Conservation (phyloP, 2,329 filamentous ascomycete genomes). For the Exophiala aquamarina region DNA sequence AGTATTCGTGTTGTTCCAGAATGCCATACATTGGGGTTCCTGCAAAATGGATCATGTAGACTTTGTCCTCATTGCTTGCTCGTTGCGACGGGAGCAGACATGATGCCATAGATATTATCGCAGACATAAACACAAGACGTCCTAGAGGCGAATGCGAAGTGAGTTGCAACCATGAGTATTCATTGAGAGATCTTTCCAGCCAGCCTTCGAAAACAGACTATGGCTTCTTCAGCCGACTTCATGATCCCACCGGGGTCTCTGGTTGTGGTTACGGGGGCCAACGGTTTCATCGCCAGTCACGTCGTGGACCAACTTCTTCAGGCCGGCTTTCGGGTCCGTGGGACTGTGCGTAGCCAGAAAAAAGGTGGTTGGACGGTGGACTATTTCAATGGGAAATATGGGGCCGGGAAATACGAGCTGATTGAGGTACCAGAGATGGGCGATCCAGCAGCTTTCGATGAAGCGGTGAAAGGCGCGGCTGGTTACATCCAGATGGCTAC, state of each 20-base stretch:
- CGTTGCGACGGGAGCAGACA: no score
- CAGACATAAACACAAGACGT: no score
- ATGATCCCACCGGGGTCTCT: slow-evolving; percentile 13
- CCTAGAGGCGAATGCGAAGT: no score
- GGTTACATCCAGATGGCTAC: slow-evolving; percentile 43
- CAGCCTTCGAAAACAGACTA: not conserved
- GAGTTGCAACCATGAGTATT: no score
- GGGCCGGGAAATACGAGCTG: slow-evolving; percentile 37
- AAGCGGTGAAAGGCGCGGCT: slow-evolving; percentile 32
- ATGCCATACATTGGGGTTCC: no score
- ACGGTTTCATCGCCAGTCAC: slow-evolving; percentile 48
- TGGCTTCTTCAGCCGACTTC: slow-evolving; percentile 11
- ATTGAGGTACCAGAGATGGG: slow-evolving; percentile 38
- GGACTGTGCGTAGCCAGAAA: slow-evolving; percentile 39
- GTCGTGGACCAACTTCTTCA: slow-evolving; percentile 42
- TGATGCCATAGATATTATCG: no score
- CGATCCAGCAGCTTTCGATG: slow-evolving; percentile 28
- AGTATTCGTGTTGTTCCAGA: no score
- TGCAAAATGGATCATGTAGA: no score
- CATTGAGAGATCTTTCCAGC: no score
- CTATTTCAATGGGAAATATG: slow-evolving; percentile 35
- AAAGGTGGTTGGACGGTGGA: slow-evolving; percentile 40
- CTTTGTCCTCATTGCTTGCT: no score
- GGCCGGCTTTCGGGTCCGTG: slow-evolving; percentile 46
- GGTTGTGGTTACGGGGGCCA: slow-evolving; percentile 49